A percentile compares a stretch with the other conserved stretches of the same genome.
phyloP scores from a whole-genome alignment of 2,329 filamentous ascomycete species.

The Xylariaceae sp. region DNA sequence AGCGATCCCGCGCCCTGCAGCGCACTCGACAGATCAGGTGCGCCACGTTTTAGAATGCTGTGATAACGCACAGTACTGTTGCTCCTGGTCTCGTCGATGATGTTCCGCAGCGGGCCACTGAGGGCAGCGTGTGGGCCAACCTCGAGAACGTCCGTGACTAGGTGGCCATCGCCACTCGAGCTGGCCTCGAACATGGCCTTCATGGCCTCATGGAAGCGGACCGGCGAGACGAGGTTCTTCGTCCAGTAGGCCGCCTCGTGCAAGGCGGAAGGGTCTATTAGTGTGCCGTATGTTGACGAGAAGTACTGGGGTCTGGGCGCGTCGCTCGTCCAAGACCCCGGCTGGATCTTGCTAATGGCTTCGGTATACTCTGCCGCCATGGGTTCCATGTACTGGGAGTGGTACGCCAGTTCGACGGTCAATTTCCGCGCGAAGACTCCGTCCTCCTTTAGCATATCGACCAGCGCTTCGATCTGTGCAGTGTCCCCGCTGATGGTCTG shows the following conservation, averaged over 20 bases:
- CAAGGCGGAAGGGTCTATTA: slow-evolving; percentile 3
- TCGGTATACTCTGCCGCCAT: slow-evolving; percentile 37
- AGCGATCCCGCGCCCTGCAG: slow-evolving; percentile 15
- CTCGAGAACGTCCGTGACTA: slow-evolving; percentile 27
- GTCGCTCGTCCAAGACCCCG: neutral
- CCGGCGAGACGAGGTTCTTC: slow-evolving; percentile 25
- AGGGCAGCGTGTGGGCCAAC: slow-evolving; percentile 43
- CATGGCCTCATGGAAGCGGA: slow-evolving; percentile 20
- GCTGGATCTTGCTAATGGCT: slow-evolving; percentile 7
- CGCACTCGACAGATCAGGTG: neutral
- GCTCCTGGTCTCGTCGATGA: slow-evolving; percentile 6
- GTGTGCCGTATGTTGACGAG: slow-evolving; percentile 12
- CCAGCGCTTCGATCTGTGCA: slow-evolving; percentile 20
- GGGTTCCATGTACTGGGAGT: slow-evolving; percentile 43
- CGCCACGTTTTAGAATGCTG: slow-evolving; percentile 12
- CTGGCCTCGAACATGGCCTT: slow-evolving; percentile 1
- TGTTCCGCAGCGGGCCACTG: slow-evolving; percentile 34
- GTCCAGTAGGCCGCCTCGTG: slow-evolving; percentile 44
- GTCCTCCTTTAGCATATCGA: slow-evolving; percentile 9
- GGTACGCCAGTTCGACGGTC: slow-evolving; percentile 31
- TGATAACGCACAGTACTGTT: slow-evolving; percentile 7
- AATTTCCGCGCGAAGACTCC: slow-evolving; percentile 30
- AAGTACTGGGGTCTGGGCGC: slow-evolving; percentile 3
- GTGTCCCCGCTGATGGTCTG: slow-evolving; percentile 35
- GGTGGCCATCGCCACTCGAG: neutral